Evolutionary conservation across 768 basidiomycete species (phyloP).

Genomic region (Rickenella mellea): DNA sequence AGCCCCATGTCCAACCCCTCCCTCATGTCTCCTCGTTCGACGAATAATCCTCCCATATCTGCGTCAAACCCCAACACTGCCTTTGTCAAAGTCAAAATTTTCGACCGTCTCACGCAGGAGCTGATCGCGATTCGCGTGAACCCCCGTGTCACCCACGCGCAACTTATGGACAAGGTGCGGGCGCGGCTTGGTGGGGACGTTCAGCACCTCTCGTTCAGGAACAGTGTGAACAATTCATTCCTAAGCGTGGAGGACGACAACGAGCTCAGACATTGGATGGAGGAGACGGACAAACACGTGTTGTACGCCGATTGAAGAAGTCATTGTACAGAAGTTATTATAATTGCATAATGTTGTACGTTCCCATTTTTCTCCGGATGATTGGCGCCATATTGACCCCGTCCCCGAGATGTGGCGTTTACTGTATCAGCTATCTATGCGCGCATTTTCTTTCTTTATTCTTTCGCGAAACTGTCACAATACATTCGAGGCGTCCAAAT

Average conservation of each 20-base stretch:
- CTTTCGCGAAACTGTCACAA: too few species aligned
- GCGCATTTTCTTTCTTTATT: too few species aligned
- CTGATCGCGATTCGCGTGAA: slow-evolving; percentile 95
- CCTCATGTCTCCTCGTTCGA: too few species aligned
- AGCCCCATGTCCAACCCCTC: slow-evolving; percentile 40
- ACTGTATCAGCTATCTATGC: too few species aligned
- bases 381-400: too few species aligned
- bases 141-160: slow-evolving; percentile 75
- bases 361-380: too few species aligned
- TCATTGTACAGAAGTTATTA: too few species aligned
- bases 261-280: slow-evolving; percentile 65
- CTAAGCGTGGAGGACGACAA: slow-evolving; percentile 54
- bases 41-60: slow-evolving; percentile 67
- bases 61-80: slow-evolving; percentile 72
- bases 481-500: too few species aligned
- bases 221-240: slow-evolving; percentile 56
- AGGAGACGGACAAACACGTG: slow-evolving; percentile 72
- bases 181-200: slow-evolving; percentile 75
- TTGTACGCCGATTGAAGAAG: slow-evolving; percentile 60
- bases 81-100: slow-evolving; percentile 98
- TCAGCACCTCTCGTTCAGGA: slow-evolving; percentile 60
- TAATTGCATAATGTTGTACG: too few species aligned
- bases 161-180: slow-evolving; percentile 89
- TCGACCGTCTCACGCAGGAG: slow-evolving; percentile 88
- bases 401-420: too few species aligned